Evolutionary conservation across 345 rosid species (phyloP).

Genomic region (Eucalyptus fibrosa): DNA sequence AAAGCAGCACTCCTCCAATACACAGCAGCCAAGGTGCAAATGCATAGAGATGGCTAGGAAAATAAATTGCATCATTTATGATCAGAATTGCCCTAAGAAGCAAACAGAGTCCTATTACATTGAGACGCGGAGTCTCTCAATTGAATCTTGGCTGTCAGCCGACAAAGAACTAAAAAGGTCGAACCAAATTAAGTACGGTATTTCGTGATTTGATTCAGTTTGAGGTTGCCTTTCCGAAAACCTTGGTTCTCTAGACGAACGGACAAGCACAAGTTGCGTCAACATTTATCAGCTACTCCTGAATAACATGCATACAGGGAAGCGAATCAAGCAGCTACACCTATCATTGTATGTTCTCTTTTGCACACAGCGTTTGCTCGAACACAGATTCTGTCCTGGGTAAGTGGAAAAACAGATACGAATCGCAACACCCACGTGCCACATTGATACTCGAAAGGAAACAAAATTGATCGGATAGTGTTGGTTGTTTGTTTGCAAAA

Average conservation of each 20-base stretch:
- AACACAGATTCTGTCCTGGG: too few species aligned
- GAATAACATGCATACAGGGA: too few species aligned
- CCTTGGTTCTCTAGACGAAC: background rate
- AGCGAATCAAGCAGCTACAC: too few species aligned
- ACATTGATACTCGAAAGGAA: background rate
- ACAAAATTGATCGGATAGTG: background rate
- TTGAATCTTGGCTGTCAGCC: background rate
- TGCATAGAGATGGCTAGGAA: background rate
- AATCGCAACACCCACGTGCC: too few species aligned
- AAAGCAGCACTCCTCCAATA: slow-evolving; percentile 8
- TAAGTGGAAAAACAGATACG: too few species aligned
- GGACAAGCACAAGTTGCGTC: too few species aligned
- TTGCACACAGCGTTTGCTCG: too few species aligned
- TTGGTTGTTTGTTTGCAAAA: too few species aligned
- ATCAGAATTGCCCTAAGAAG: background rate
- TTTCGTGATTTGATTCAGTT: background rate
- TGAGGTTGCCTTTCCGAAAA: rapidly evolving
- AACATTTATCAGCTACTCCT: too few species aligned
- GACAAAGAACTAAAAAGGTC: background rate
- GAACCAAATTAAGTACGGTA: background rate
- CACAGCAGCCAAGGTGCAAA: slow-evolving; percentile 23
- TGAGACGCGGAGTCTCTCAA: background rate
- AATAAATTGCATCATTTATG: background rate
- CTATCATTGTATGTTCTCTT: too few species aligned
- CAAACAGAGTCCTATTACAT: background rate